A percentile compares a stretch with the other conserved stretches of the same genome.
These are phyloP conservation scores for Phytophthora gonapodyides DNA, from an alignment of 352 stramenopile species.

Conservation along the genomic window DNA sequence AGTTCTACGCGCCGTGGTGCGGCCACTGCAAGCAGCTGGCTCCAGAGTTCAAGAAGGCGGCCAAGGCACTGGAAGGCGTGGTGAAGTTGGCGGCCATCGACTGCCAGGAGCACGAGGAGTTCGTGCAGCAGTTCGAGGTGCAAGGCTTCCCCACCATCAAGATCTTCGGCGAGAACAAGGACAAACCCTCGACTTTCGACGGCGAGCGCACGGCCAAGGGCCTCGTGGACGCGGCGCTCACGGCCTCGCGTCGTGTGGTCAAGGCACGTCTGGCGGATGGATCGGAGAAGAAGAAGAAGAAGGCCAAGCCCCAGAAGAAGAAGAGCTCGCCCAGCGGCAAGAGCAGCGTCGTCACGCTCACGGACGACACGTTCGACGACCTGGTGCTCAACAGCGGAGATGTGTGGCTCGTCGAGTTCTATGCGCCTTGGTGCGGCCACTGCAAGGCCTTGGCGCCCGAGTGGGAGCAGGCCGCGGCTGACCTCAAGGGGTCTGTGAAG, in stretches of 20 bases:
- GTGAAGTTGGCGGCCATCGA: constrained; percentile 91
- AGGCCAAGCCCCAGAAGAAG: constrained; percentile 46
- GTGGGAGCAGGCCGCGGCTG: constrained; percentile 90
- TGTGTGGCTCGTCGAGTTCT: constrained; percentile 93
- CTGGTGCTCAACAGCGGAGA: constrained; percentile 91
- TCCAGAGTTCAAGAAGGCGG: constrained; percentile 92
- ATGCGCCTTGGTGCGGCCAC: constrained; percentile 93
- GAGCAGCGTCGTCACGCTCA: constrained; percentile 88
- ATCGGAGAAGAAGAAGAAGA: constrained; percentile 48
- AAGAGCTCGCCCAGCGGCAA: constrained; percentile 49
- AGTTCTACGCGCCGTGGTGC: constrained; percentile 96
- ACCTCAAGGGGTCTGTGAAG: constrained; percentile 89
- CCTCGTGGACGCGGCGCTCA: constrained; percentile 85
- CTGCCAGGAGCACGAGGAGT: constrained; percentile 77
- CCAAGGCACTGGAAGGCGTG: constrained; percentile 86
- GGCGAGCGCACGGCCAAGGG: constrained; percentile 80
- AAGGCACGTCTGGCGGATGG: constrained; percentile 78
- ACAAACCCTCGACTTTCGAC: constrained; percentile 74
- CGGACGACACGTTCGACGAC: constrained; percentile 92
- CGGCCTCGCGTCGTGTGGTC: constrained; percentile 72
- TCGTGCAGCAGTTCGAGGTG: constrained; percentile 89
- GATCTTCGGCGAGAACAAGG: constrained; percentile 89
- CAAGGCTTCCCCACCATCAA: constrained; percentile 95
- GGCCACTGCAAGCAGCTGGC: constrained; percentile 94
- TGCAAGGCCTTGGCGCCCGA: constrained; percentile 92